Percentiles rank a stretch among this genome's conserved stretches.
Conservation (phyloP, 345 rosid species). For the Boechera divaricarpa region DNA sequence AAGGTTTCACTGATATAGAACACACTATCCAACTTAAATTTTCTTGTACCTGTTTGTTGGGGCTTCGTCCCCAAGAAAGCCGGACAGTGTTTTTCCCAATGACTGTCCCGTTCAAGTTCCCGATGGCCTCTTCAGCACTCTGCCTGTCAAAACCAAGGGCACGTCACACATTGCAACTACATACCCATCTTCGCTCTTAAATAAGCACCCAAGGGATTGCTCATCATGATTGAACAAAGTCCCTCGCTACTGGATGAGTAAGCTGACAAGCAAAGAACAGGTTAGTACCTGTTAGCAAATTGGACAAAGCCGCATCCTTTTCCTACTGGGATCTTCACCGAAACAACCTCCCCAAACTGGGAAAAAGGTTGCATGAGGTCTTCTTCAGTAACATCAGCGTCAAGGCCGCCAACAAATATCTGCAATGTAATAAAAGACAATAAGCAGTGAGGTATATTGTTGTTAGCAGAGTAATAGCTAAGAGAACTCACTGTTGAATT, state of each 20-base stretch:
- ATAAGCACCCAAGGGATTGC: neutral
- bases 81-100: slow-evolving; percentile 89
- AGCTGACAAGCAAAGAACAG: slow-evolving; percentile 8
- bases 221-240: slow-evolving; percentile 18
- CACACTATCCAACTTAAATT: neutral
- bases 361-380: slow-evolving; percentile 81
- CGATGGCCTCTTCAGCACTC: slow-evolving; percentile 76
- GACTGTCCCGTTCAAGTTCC: slow-evolving; percentile 66
- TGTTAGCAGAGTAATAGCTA: slow-evolving; percentile 25
- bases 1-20: slow-evolving; percentile 13
- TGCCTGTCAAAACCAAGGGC: slow-evolving; percentile 54
- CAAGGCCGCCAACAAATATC: slow-evolving; percentile 94
- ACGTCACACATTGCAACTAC: slow-evolving; percentile 18
- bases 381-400: slow-evolving; percentile 76
- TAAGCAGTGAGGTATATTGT: slow-evolving; percentile 17
- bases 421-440: slow-evolving; percentile 34
- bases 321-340: slow-evolving; percentile 82
- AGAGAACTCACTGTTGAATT: slow-evolving; percentile 80
- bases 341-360: slow-evolving; percentile 76
- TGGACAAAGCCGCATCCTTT: slow-evolving; percentile 94
- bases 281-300: slow-evolving; percentile 65
- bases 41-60: slow-evolving; percentile 71
- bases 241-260: neutral
- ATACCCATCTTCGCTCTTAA: slow-evolving; percentile 8
- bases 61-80: slow-evolving; percentile 89